phyloP scores from a whole-genome alignment of 2,329 filamentous ascomycete species.

The Rachicladosporium sp. region DNA sequence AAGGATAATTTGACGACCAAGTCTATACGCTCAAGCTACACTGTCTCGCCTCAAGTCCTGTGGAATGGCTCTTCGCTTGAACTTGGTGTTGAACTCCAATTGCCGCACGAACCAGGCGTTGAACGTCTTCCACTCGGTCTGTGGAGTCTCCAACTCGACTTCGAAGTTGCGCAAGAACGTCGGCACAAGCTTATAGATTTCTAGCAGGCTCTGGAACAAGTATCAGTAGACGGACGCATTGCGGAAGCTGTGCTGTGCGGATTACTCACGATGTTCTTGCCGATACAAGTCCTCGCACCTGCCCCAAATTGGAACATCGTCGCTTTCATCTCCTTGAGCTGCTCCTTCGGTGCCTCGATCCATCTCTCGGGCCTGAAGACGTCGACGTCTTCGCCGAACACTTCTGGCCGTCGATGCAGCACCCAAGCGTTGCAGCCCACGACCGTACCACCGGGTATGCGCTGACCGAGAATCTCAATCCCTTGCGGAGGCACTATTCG shows the following conservation, averaged over 20 bases:
- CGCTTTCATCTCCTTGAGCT: slow-evolving; percentile 54
- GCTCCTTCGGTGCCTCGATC: slow-evolving; percentile 40
- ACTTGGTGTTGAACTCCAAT: slow-evolving; percentile 32
- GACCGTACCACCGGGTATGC: slow-evolving; percentile 57
- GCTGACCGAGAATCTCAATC: slow-evolving; percentile 48
- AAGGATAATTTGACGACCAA: not conserved
- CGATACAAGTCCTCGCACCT: slow-evolving; percentile 56
- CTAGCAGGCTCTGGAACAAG: slow-evolving; percentile 25
- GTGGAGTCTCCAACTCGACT: slow-evolving; percentile 31
- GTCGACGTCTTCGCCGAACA: slow-evolving; percentile 59
- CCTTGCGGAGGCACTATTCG: slow-evolving; percentile 56
- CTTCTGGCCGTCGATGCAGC: slow-evolving; percentile 52
- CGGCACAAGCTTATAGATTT: slow-evolving; percentile 40
- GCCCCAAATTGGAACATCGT: slow-evolving; percentile 65
- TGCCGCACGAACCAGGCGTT: slow-evolving; percentile 45
- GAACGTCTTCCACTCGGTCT: slow-evolving; percentile 33
- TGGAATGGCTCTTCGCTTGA: slow-evolving; percentile 22
- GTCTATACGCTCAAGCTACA: slow-evolving; percentile 1
- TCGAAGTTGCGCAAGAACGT: slow-evolving; percentile 54
- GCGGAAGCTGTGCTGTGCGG: too few relatives aligned
- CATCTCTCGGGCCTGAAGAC: slow-evolving; percentile 58
- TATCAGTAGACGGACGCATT: not conserved
- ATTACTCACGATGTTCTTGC: slow-evolving; percentile 34
- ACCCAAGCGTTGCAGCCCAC: slow-evolving; percentile 68
- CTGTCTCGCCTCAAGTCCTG: slow-evolving; percentile 5